Evolutionary conservation across 225 moss, liverwort and hornwort genomes (phyloP), one percentile per base, ranked within the genome.

Genomic region (Antitrichia curtipendula): DNA sequence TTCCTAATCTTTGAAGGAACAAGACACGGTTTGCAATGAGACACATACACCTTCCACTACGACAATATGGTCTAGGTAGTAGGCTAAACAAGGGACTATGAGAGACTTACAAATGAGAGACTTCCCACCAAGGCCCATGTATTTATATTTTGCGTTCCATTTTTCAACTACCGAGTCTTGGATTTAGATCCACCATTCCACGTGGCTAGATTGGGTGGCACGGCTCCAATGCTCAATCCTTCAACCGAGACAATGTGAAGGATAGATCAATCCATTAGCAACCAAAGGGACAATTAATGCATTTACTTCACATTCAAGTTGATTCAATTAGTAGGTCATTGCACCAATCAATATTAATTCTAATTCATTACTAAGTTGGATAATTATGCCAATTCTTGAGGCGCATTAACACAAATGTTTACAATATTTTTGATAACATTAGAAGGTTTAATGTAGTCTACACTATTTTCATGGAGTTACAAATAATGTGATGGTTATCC

Each of bases 341-440:
- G 6, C 1, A 0, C 5, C 8, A 1, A 0, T 31, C 61, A 31
- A 15, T 3, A 61, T 16, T 31, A 61, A 61, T 2, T 0, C 3
- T 27, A 27, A 16, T 73, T 47, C 11, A 31, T 18, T 22, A 34
- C 9, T 8, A 22, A 22, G 3, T 34, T 75, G n/a, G 6, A n/a
- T 72, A 54, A 6, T 52, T 13, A 36, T 23, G 23, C 1, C 4
- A 76, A 4, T 53, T 16, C 3, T 13, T 5, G 9, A 53, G 34
- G 36, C 5, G 0, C 16, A 13, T 20, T 50, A 31, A 21, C 32
- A 50, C 32, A 18, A 50, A 28, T 43, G 50, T 50, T 50, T 50
- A 50, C 13, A 13, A 50, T 50, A 13, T 50, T 50, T 34, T 32
- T 27, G 12, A 14, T 20, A 31, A 32, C 31, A 50, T 21, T 13